phyloP scores from a whole-genome alignment of 345 rosid species.

The Nephelium lappaceum region DNA sequence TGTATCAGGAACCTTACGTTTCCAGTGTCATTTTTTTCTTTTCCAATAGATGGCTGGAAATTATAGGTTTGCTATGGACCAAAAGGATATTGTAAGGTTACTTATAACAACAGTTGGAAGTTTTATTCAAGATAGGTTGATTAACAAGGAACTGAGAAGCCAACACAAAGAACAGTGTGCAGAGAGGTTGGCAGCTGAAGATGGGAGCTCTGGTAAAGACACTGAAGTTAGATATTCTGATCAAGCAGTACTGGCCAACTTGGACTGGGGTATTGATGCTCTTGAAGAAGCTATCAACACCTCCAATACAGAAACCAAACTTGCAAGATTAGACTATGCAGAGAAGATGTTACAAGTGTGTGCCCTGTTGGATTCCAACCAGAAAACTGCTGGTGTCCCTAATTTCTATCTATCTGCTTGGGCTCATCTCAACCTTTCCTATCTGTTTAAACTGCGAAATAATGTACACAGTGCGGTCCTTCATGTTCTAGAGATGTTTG shows the following conservation, averaged over 20 bases:
- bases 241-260: conserved; percentile 65
- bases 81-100: conserved; percentile 41
- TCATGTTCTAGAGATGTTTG: conserved; percentile 66
- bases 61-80: conserved; percentile 50
- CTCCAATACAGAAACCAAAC: conserved; percentile 58
- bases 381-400: conserved; percentile 71
- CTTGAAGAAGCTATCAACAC: conserved; percentile 72
- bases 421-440: conserved; percentile 66
- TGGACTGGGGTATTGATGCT: conserved; percentile 75
- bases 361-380: conserved; percentile 52
- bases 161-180: conserved; percentile 71
- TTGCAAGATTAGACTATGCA: conserved; percentile 56
- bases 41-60: conserved; percentile 40
- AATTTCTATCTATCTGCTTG: conserved; percentile 74
- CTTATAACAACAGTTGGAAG: conserved; percentile 43
- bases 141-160: conserved; percentile 44
- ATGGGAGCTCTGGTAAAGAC: conserved; percentile 38
- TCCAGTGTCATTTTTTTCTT: conserved; percentile 2
- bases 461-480: conserved; percentile 38
- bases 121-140: conserved; percentile 49
- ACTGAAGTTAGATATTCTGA: conserved; percentile 58
- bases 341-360: conserved; percentile 77
- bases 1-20: not conserved
- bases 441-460: conserved; percentile 54
- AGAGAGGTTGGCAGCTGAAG: conserved; percentile 66